Conservation (phyloP, 306 rosid genomes). For the Dryas drummondii region DNA sequence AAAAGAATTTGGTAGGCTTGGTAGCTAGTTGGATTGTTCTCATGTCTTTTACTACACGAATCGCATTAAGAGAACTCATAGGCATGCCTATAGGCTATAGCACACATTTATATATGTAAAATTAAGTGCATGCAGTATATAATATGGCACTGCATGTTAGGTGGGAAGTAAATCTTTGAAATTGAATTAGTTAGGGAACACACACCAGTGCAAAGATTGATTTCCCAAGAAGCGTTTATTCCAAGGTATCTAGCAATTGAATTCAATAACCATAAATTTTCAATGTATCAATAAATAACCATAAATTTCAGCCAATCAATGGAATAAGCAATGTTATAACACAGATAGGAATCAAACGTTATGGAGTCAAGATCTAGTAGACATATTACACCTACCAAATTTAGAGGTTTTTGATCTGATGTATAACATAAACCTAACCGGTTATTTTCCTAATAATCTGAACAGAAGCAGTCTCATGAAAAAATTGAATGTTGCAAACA, state of each 20-base stretch:
- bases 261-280: neutral
- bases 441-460: too few species aligned
- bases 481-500: too few species aligned
- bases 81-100: neutral
- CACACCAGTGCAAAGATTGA: neutral
- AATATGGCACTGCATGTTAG: neutral
- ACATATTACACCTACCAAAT: too few species aligned
- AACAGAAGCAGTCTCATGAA: too few species aligned
- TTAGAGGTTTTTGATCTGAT: too few species aligned
- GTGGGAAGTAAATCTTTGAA: neutral
- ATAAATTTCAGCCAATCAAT: neutral
- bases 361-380: too few species aligned
- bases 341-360: too few species aligned
- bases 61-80: neutral
- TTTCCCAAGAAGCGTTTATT: constrained; percentile 6
- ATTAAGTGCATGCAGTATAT: neutral
- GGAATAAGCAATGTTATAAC: neutral
- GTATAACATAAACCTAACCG: too few species aligned
- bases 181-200: constrained; percentile 7
- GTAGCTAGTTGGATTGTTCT: constrained; percentile 7
- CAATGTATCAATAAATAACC: too few species aligned
- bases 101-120: neutral
- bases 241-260: neutral
- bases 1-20: neutral
- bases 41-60: constrained; percentile 8